Evolutionary conservation across 2,329 filamentous ascomycete species (phyloP), one percentile per base, ranked within the genome.

Genomic region (Exserohilum turcica): DNA sequence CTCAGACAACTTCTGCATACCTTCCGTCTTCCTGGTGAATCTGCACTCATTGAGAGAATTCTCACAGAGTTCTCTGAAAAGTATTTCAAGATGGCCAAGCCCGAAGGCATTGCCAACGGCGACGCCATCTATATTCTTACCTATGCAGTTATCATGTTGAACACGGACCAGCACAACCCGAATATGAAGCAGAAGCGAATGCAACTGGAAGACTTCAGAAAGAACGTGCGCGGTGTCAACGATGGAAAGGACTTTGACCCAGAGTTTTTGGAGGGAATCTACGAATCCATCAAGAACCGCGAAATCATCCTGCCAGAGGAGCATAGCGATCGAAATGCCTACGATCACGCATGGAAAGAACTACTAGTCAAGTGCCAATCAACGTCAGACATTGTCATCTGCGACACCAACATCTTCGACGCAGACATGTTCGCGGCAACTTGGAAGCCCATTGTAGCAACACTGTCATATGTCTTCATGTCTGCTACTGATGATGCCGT

Each of bases 231-330:
- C 35, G 93, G 93, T 9, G 89, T 94, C 29, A 99, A 99, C 67
- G 86, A 84, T 21, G 90, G 89, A 47, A 84, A 91, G 61, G 88
- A 99, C 70, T 99, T 97, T 71, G 84, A 87, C 5, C 82, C 85
- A 0, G 88, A 92, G 58, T 97, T 93, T 68, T 81, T 99, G 0
- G 84, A 92, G 68, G 85, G 85, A 2, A 96, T 97, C 49, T 99
- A 88, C 68, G 87, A 96, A 64, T 91, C 91, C 0, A 99, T 99
- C 78, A 91, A 89, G 71, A 86, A 86, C 15, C 91, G 94, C 61
- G 94, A 99, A 75, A 99, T 99, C 59, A 97, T 99, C 60, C 78
- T 99, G 18, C 94, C 94, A 0, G 94, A 97, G 61, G 94, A 99
- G 75, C 94, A 97, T 72, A 92, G 97, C 70, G 97, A 96, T 73